Evolutionary conservation across 495 filamentous ascomycete species (phyloP).

Genomic region (Schizothecium vesticola): DNA sequence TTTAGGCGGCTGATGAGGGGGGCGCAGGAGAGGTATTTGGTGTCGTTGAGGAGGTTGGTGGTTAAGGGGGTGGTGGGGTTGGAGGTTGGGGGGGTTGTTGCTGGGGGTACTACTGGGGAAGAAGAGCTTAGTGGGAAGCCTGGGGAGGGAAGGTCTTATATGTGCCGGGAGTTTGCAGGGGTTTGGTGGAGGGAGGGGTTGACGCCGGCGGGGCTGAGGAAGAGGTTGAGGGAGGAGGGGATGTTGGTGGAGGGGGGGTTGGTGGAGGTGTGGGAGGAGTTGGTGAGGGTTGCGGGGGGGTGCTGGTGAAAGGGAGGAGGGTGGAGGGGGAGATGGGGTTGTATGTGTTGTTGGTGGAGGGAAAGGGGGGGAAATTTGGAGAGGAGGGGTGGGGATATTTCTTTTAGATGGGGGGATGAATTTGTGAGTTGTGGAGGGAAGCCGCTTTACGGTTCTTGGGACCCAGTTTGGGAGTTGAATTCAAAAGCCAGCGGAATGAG

Average conservation of each 20-base stretch:
- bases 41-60: neutral
- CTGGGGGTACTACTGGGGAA: neutral
- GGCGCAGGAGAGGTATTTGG: neutral
- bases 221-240: neutral
- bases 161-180: neutral
- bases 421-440: neutral
- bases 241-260: neutral
- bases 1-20: neutral
- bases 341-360: neutral
- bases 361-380: neutral
- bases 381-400: neutral
- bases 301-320: neutral
- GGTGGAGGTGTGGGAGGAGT: neutral
- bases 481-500: neutral
- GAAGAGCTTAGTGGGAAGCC: no score
- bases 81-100: neutral
- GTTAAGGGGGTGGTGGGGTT: neutral
- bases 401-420: neutral
- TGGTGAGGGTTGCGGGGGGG: neutral
- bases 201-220: neutral
- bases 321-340: neutral
- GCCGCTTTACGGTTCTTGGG: no score
- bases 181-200: neutral
- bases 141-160: neutral
- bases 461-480: neutral